Conservation (phyloP, 805 yeast species). For the Starmerella davenportii region DNA sequence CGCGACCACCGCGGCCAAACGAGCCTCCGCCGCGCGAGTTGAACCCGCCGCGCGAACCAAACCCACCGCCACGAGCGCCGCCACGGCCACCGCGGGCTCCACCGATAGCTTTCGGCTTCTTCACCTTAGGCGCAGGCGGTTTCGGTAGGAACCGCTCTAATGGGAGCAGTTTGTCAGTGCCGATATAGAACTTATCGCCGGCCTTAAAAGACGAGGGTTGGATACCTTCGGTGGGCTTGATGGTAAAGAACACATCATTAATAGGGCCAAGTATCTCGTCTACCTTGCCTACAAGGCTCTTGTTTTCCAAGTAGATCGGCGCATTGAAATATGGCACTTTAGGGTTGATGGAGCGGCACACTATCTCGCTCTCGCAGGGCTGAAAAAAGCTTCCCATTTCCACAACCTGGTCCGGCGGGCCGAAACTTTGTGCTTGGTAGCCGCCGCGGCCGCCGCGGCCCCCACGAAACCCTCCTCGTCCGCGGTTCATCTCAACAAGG, state of each 20-base stretch:
- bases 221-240: slow-evolving; percentile 91
- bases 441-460: slow-evolving; percentile 54
- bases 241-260: slow-evolving; percentile 94
- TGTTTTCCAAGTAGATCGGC: slow-evolving; percentile 90
- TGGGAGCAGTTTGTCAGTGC: slow-evolving; percentile 87
- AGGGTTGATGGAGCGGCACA: slow-evolving; percentile 83
- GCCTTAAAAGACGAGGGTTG: slow-evolving; percentile 83
- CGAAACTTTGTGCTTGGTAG: slow-evolving; percentile 64
- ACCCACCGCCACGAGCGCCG: slow-evolving; percentile 28
- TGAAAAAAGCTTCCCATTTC: slow-evolving; percentile 91
- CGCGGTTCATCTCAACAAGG: slow-evolving; percentile 36
- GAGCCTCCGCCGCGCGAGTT: slow-evolving; percentile 24
- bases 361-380: slow-evolving; percentile 91
- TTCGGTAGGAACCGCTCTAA: slow-evolving; percentile 93
- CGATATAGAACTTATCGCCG: slow-evolving; percentile 92
- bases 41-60: slow-evolving; percentile 29
- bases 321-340: slow-evolving; percentile 97
- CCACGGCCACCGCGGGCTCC: slow-evolving; percentile 38
- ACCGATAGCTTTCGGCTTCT: slow-evolving; percentile 54
- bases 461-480: slow-evolving; percentile 42
- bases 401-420: slow-evolving; percentile 90
- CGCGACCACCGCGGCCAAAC: slow-evolving; percentile 21
- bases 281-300: slow-evolving; percentile 88
- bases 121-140: slow-evolving; percentile 31
- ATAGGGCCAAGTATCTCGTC: slow-evolving; percentile 96